phyloP scores from a whole-genome alignment of 2,329 filamentous ascomycete species.

The Xylaria arbuscula region DNA sequence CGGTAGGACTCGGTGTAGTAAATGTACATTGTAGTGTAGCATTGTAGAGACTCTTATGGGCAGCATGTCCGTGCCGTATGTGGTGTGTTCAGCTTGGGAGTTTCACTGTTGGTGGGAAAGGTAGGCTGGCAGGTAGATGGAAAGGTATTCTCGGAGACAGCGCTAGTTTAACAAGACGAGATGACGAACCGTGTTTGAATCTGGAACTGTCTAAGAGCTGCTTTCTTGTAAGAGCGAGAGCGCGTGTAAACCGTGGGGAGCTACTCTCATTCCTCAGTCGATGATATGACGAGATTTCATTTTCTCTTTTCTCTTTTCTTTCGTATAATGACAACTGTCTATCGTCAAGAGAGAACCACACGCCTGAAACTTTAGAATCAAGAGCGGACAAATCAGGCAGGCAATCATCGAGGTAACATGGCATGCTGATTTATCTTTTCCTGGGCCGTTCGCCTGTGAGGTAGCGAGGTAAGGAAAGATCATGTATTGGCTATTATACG shows the following conservation, averaged over 20 bases:
- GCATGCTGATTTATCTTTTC: not conserved
- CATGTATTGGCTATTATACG: slow-evolving; percentile 23
- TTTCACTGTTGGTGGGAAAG: not conserved
- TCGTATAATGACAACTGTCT: not conserved
- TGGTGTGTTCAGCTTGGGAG: not conserved
- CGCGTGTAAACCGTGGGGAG: not conserved
- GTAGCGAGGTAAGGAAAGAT: not conserved
- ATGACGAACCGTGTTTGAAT: not conserved
- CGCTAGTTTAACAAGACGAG: not conserved
- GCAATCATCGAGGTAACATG: not conserved
- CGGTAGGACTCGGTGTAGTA: slow-evolving; percentile 15
- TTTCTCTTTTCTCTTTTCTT: no score
- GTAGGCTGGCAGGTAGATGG: not conserved
- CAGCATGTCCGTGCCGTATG: slow-evolving; percentile 10
- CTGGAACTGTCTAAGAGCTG: not conserved
- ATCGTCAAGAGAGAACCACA: not conserved
- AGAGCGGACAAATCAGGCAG: not conserved
- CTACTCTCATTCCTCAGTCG: not conserved
- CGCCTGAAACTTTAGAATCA: not conserved
- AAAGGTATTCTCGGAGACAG: not conserved
- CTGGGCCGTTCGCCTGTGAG: not conserved
- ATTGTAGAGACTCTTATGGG: not conserved
- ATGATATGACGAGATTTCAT: not conserved
- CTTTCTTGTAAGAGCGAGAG: not conserved
- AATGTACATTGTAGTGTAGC: not conserved